Evolutionary conservation across 1,139 yeast genomes (phyloP).

Genomic region (Blastobotrys niveus): DNA sequence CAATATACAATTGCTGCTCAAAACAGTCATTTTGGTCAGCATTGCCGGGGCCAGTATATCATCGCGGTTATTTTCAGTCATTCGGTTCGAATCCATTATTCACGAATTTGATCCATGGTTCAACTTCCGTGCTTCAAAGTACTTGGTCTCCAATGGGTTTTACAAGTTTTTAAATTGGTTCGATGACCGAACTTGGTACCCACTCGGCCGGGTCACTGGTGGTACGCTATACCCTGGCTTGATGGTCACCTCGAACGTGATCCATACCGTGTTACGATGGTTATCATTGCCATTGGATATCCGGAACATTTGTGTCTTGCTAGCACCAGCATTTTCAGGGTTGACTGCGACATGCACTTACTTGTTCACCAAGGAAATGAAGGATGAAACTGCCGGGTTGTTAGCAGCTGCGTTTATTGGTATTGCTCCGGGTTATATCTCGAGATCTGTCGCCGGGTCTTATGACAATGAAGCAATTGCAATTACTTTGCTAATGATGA

Average conservation of each 20-base stretch:
- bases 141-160: conserved; percentile 74
- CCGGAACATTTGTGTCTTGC: conserved; percentile 88
- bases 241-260: conserved; percentile 92
- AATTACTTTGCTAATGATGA: conserved; percentile 88
- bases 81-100: conserved; percentile 81
- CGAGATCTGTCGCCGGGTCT: conserved; percentile 97
- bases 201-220: conserved; percentile 97
- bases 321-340: conserved; percentile 96
- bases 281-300: conserved; percentile 77
- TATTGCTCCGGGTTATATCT: conserved; percentile 97
- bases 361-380: conserved; percentile 81
- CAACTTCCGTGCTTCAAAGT: conserved; percentile 90
- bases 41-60: conserved; percentile 89
- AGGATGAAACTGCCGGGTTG: conserved; percentile 83
- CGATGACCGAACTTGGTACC: conserved; percentile 99
- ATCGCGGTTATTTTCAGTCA: conserved; percentile 64
- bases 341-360: conserved; percentile 92
- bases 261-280: conserved; percentile 62
- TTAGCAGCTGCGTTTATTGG: conserved; percentile 94
- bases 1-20: conserved; percentile 43
- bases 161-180: conserved; percentile 96
- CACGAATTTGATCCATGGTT: conserved; percentile 99
- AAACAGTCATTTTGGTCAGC: conserved; percentile 58
- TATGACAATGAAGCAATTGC: conserved; percentile 99
- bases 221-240: conserved; percentile 97